A percentile compares a stretch with the other conserved stretches of the same genome.
phyloP scores from a whole-genome alignment of 345 rosid species.

The Pugionium cornutum region DNA sequence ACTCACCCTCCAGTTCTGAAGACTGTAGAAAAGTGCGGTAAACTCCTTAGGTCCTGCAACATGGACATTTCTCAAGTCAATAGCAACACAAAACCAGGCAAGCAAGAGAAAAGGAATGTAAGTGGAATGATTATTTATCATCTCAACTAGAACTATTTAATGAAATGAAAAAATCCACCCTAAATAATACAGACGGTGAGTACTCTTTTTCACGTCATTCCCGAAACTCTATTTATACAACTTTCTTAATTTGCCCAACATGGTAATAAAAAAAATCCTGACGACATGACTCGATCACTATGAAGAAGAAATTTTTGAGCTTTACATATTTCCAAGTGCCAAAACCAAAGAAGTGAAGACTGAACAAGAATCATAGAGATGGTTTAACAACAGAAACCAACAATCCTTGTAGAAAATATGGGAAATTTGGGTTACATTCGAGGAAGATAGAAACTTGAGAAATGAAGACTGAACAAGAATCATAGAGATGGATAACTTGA shows the following conservation, averaged over 20 bases:
- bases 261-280: conserved; percentile 16
- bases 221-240: neutral
- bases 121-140: conserved; percentile 6
- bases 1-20: conserved; percentile 94
- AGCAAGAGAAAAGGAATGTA: neutral
- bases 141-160: too few relatives aligned
- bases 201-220: conserved; percentile 33
- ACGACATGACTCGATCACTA: conserved; percentile 3
- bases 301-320: conserved; percentile 5
- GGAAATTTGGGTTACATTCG: neutral
- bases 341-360: neutral
- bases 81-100: conserved; percentile 24
- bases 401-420: neutral
- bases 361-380: neutral
- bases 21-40: conserved; percentile 77
- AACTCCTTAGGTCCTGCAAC: conserved; percentile 86
- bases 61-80: conserved; percentile 1
- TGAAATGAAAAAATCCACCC: conserved; percentile 10
- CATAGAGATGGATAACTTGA: neutral
- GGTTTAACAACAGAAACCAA: neutral
- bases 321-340: neutral
- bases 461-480: neutral
- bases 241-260: neutral
- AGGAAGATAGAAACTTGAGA: neutral
- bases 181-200: conserved; percentile 2